Conservation (phyloP, 176 grass and related monocot genomes). For the Cenchrus fungigraminus region DNA sequence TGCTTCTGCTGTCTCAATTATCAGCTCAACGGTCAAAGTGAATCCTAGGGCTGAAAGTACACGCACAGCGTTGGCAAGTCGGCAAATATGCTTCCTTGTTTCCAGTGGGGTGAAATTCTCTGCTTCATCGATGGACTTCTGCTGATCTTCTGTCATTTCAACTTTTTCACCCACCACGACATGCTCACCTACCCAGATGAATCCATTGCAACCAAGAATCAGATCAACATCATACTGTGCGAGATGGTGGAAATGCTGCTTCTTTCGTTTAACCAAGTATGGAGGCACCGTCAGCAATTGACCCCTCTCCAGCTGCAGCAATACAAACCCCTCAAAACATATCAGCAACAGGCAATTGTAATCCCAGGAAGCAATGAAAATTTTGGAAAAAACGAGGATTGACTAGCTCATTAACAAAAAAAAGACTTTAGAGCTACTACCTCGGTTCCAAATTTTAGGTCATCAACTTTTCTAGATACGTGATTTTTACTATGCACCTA, state of each 20-base stretch:
- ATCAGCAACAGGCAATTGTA: background rate
- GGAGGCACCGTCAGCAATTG: conserved; percentile 74
- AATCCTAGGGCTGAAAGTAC: conserved; percentile 79
- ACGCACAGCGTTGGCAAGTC: conserved; percentile 76
- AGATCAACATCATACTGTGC: conserved; percentile 74
- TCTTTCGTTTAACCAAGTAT: conserved; percentile 84
- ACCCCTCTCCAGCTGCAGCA: conserved; percentile 80
- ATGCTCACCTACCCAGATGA: conserved; percentile 94
- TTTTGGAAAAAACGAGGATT: too few species aligned
- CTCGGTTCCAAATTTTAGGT: too few species aligned
- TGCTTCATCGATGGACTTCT: conserved; percentile 24
- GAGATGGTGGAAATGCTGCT: conserved; percentile 89
- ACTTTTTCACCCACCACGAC: conserved; percentile 51
- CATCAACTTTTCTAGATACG: too few species aligned
- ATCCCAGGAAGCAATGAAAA: too few species aligned
- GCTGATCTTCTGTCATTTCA: conserved; percentile 38
- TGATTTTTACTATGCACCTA: too few species aligned
- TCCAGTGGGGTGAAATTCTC: conserved; percentile 57
- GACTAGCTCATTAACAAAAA: too few species aligned
- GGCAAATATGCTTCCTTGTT: conserved; percentile 73
- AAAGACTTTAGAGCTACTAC: too few species aligned
- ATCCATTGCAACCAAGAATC: conserved; percentile 93
- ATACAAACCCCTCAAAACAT: background rate
- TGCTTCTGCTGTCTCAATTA: conserved; percentile 65
- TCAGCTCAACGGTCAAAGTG: conserved; percentile 68